A percentile compares a stretch with the other conserved stretches of the same genome.
Conservation (phyloP, 345 rosid species). For the Gossypium herbaceum region DNA sequence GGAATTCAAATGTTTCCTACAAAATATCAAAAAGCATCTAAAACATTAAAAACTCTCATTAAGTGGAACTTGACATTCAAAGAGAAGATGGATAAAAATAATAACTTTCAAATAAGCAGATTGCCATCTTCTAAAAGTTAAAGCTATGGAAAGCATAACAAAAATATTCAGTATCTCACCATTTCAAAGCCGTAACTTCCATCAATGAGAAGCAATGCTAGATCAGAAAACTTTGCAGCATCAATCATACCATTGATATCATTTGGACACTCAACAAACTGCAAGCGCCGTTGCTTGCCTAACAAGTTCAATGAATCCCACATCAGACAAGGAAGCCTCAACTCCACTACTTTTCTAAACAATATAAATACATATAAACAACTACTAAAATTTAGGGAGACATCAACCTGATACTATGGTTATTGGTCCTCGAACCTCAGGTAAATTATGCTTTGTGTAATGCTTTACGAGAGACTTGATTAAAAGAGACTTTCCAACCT, state of each 20-base stretch:
- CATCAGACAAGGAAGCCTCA: conserved; percentile 14
- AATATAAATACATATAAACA: not conserved
- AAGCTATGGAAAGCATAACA: not conserved
- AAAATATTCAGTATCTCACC: conserved; percentile 38
- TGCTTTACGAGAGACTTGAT: conserved; percentile 79
- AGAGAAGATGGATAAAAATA: not conserved
- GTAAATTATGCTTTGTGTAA: conserved; percentile 71
- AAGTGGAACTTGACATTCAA: not conserved
- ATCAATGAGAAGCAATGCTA: conserved; percentile 80
- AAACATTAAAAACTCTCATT: not conserved
- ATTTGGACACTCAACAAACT: conserved; percentile 95
- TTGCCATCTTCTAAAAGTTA: not conserved
- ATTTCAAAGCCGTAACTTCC: conserved; percentile 99
- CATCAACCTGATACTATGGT: conserved; percentile 72
- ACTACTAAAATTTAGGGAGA: not conserved
- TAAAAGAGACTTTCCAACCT: conserved; percentile 93
- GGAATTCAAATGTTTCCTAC: conserved; percentile 96
- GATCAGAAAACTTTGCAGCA: conserved; percentile 86
- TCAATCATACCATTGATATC: conserved; percentile 96
- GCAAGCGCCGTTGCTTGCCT: conserved; percentile 78
- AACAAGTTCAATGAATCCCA: conserved; percentile 19
- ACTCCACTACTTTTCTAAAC: conserved; percentile 15
- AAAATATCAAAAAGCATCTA: conserved; percentile 14
- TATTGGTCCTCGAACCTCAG: conserved; percentile 86
- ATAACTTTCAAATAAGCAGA: not conserved